A percentile compares a stretch with the other conserved stretches of the same genome.
Conservation (phyloP, 345 rosid species). For the Salix koriyanagi region DNA sequence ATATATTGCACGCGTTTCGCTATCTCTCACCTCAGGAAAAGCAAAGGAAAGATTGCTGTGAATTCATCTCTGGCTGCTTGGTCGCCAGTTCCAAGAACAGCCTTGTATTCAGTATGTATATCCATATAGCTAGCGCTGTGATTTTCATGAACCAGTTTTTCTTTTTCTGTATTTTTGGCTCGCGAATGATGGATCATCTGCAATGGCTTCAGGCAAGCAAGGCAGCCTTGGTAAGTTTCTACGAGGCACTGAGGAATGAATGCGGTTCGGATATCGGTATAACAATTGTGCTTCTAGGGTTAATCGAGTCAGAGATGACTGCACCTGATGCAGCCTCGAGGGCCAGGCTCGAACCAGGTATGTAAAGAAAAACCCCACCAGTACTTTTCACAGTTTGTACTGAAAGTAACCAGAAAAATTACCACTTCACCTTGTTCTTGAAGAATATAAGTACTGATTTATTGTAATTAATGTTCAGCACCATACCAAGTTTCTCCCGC, state of each 20-base stretch:
- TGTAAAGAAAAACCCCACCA: too few species aligned
- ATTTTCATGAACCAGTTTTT: not conserved
- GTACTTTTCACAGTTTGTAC: too few species aligned
- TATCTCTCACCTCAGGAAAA: slow-evolving; percentile 29
- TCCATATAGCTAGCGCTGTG: not conserved
- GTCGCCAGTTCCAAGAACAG: slow-evolving; percentile 38
- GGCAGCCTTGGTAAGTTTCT: slow-evolving; percentile 32
- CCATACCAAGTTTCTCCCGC: too few species aligned
- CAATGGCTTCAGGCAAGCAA: slow-evolving; percentile 33
- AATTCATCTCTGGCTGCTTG: slow-evolving; percentile 37
- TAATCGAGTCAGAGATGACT: too few species aligned
- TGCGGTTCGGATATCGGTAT: too few species aligned
- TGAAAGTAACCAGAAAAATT: too few species aligned
- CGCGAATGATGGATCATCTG: not conserved
- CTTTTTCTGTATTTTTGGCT: not conserved
- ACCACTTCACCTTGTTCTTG: too few species aligned
- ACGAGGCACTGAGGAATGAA: slow-evolving; percentile 34
- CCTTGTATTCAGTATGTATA: not conserved
- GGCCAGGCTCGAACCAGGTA: too few species aligned
- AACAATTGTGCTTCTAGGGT: too few species aligned
- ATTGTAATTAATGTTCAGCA: too few species aligned
- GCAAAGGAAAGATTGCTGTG: slow-evolving; percentile 45
- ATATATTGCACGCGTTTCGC: slow-evolving; percentile 37
- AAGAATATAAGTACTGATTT: too few species aligned
- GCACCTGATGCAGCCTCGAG: too few species aligned